Conservation (phyloP, 441 rosid genomes). For the Pelargonium citronellum region DNA sequence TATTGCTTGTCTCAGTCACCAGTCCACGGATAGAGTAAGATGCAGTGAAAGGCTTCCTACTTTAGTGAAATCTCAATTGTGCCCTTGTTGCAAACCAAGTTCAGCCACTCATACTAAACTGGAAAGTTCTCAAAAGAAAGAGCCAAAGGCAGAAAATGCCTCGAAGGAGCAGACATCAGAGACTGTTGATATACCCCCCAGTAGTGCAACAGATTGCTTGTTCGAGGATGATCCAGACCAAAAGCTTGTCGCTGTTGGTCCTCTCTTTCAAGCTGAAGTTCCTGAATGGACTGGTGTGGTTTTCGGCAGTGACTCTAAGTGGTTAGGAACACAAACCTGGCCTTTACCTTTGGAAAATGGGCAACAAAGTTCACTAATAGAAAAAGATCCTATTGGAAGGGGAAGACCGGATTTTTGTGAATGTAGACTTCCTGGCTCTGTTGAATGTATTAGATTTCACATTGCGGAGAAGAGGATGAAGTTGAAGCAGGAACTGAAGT, state of each 20-base stretch:
- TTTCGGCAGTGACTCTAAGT: constrained; percentile 40
- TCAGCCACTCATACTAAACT: constrained; percentile 25
- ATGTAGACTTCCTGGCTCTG: constrained; percentile 37
- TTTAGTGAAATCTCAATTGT: constrained; percentile 21
- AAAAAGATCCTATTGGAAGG: constrained; percentile 27
- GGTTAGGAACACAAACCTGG: constrained; percentile 50
- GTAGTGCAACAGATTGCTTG: constrained; percentile 10
- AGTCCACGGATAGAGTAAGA: constrained; percentile 32
- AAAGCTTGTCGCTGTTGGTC: constrained; percentile 33
- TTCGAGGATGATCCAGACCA: constrained; percentile 22
- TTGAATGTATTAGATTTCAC: constrained; percentile 48
- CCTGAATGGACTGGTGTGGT: constrained; percentile 41
- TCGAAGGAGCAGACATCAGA: constrained; percentile 16
- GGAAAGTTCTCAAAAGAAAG: constrained; percentile 12
- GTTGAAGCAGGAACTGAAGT: constrained; percentile 45
- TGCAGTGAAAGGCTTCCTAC: constrained; percentile 29
- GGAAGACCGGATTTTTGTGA: constrained; percentile 39
- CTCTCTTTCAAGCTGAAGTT: constrained; percentile 43
- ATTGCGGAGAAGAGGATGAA: constrained; percentile 55
- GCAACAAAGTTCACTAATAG: constrained; percentile 14
- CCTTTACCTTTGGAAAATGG: constrained; percentile 22
- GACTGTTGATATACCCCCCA: constrained; percentile 23
- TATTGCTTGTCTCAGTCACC: constrained; percentile 6
- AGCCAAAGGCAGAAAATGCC: constrained; percentile 15
- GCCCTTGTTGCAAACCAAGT: constrained; percentile 34